Percentiles rank a stretch among this genome's conserved stretches.
These are phyloP conservation scores for Botrytis porri DNA, from an alignment of 2,329 filamentous ascomycete species.

Conservation along the genomic window DNA sequence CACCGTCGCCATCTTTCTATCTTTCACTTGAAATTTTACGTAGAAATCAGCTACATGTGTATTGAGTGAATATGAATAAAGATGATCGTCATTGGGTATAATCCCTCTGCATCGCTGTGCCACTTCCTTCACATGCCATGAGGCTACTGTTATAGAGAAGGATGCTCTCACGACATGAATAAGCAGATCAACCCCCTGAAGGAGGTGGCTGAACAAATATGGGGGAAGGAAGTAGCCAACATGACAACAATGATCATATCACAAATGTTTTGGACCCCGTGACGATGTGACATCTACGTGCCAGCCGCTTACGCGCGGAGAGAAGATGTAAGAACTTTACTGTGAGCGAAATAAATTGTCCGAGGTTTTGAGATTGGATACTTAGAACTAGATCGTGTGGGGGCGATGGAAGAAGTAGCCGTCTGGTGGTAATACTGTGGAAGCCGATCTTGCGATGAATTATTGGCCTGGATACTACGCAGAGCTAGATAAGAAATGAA, in stretches of 20 bases:
- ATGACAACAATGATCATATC: background rate
- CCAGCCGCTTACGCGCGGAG: background rate
- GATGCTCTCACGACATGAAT: conserved; percentile 6
- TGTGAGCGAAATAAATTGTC: background rate
- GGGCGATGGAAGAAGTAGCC: background rate
- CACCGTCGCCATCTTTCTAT: background rate
- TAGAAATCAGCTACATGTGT: background rate
- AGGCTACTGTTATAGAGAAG: background rate
- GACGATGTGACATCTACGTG: background rate
- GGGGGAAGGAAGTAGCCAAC: background rate
- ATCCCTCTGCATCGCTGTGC: background rate
- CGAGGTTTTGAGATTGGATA: conserved; percentile 4
- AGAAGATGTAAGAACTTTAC: conserved; percentile 2
- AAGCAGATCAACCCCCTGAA: background rate
- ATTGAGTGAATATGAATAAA: background rate
- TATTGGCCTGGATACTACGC: background rate
- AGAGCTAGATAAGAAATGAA: background rate
- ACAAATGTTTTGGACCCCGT: background rate
- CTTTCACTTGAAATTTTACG: background rate
- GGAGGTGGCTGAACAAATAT: conserved; percentile 5
- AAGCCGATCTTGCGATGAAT: background rate
- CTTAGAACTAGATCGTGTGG: background rate
- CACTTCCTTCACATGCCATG: background rate
- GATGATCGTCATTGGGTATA: background rate
- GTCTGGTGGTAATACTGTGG: background rate